phyloP scores from a whole-genome alignment of 805 yeast species.

The Candida caryicola region DNA sequence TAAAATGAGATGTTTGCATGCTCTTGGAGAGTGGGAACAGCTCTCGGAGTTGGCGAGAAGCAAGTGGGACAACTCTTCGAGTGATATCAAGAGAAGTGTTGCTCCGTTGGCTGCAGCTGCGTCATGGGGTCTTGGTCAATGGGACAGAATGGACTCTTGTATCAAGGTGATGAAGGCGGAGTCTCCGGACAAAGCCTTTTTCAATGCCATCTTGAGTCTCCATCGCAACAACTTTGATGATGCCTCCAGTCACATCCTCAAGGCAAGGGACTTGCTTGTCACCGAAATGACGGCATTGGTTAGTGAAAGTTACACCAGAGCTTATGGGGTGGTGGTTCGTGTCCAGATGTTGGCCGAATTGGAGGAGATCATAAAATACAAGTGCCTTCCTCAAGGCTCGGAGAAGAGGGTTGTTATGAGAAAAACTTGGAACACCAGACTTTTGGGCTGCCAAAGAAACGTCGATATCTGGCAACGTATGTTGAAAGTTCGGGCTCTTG shows the following conservation, averaged over 20 bases:
- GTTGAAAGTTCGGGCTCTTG: conserved; percentile 88
- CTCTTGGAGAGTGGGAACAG: conserved; percentile 98
- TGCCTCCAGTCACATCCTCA: conserved; percentile 72
- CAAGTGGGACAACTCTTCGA: conserved; percentile 75
- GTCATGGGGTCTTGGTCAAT: conserved; percentile 95
- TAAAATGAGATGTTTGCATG: conserved; percentile 96
- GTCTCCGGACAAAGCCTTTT: conserved; percentile 93
- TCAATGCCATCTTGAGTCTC: conserved; percentile 81
- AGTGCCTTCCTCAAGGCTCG: conserved; percentile 77
- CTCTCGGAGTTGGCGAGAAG: conserved; percentile 79
- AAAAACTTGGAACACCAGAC: conserved; percentile 89
- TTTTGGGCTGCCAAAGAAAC: conserved; percentile 91
- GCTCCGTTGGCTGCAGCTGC: conserved; percentile 99
- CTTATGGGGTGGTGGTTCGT: conserved; percentile 93
- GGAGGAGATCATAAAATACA: conserved; percentile 90
- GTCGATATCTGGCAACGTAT: conserved; percentile 99
- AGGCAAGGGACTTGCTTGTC: conserved; percentile 84
- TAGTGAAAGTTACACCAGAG: conserved; percentile 93
- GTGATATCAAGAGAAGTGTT: conserved; percentile 73
- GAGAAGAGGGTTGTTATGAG: conserved; percentile 77
- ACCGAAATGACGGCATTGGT: conserved; percentile 94
- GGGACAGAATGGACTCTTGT: conserved; percentile 94
- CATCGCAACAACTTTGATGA: conserved; percentile 84
- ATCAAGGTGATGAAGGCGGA: conserved; percentile 86
- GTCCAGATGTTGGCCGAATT: conserved; percentile 96